Conservation (phyloP, 1,139 yeast species). For the Yamadazyma diospyri region DNA sequence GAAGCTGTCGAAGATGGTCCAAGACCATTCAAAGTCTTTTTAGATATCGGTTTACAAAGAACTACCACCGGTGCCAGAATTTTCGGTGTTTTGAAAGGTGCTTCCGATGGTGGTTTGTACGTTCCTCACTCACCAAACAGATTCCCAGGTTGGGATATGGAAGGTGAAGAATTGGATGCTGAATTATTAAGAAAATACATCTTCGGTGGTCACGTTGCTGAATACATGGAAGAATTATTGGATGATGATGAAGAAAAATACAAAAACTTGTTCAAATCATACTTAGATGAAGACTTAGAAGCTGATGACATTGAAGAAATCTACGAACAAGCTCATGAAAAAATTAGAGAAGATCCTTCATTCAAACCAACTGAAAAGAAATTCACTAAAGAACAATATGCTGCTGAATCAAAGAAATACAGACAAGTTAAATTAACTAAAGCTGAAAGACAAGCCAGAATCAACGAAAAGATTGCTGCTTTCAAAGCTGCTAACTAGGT, state of each 20-base stretch:
- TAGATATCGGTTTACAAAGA: conserved; percentile 99
- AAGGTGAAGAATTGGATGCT: conserved; percentile 96
- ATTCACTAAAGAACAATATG: conserved; percentile 96
- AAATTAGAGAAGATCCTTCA: conserved; percentile 94
- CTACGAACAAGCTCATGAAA: conserved; percentile 91
- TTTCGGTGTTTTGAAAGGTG: conserved; percentile 99
- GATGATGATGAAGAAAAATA: conserved; percentile 99
- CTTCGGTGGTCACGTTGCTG: conserved; percentile 99
- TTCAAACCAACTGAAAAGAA: conserved; percentile 91
- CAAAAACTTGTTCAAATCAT: conserved; percentile 93
- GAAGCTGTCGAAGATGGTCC: conserved; percentile 99
- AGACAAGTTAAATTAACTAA: conserved; percentile 82
- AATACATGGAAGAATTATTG: conserved; percentile 99
- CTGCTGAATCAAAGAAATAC: conserved; percentile 94
- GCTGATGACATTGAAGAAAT: conserved; percentile 96
- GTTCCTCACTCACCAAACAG: conserved; percentile 99
- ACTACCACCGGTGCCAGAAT: conserved; percentile 99
- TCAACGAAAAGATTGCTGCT: conserved; percentile 90
- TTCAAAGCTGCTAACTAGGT: conserved; percentile 57
- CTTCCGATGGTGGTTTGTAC: conserved; percentile 99
- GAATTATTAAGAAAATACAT: conserved; percentile 98
- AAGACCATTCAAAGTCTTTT: conserved; percentile 99
- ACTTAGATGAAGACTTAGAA: conserved; percentile 95
- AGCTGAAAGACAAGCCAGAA: conserved; percentile 86
- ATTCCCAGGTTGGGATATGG: conserved; percentile 99